Base-by-base conservation (phyloP, 768 basidiomycete genomes). In the Russula sp. region DNA sequence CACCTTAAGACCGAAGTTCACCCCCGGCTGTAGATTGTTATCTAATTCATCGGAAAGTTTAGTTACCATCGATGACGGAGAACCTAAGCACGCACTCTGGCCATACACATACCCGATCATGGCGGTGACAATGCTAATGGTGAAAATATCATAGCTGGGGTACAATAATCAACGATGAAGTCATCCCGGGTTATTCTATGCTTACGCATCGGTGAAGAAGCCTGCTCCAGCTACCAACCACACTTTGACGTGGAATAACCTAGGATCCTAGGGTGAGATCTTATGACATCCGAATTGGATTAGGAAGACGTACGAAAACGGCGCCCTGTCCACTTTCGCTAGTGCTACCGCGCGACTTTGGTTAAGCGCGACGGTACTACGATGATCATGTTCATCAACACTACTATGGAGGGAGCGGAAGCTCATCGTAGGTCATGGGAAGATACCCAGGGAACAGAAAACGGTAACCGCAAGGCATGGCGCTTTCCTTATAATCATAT, bases 51-150 rank as follows among this genome's bases (percentile, higher is more conserved):
- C 54, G 36, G 22, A 30, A 50, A 20, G 44, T 49, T 42, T 22
- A 32, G n/a, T 60, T 14, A 22, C n/a, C 20, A 14, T 1, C 2
- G 9, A 30, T 3, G n/a, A 38, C 28, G 36, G n/a, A 22, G 16
- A 64, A 60, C 9, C 5, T 8, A 2, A 26, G 5, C 38, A 57
- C 64, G 22, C 48, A 65, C 64, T 69, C 30, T 73, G 59, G 52
- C 84, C 84, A 57, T 94, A 94, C 66, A 94, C 86, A 71, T 87
- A 90, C 34, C 88, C 90, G 60, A 96, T 76, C 91, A 95, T 94
- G 0, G 79, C 79, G 0, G 89, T 84, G 1, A 84, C 92, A 54
- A 94, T 90, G 74, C 87, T 92, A 76, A 95, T 95, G 8, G 90
- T 89, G 72, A 94, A 97, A 62, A 95, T 88, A 66, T 93, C 92